Base-by-base conservation (phyloP, 1,284 basidiomycete genomes). In the Thelephora terrestris region DNA sequence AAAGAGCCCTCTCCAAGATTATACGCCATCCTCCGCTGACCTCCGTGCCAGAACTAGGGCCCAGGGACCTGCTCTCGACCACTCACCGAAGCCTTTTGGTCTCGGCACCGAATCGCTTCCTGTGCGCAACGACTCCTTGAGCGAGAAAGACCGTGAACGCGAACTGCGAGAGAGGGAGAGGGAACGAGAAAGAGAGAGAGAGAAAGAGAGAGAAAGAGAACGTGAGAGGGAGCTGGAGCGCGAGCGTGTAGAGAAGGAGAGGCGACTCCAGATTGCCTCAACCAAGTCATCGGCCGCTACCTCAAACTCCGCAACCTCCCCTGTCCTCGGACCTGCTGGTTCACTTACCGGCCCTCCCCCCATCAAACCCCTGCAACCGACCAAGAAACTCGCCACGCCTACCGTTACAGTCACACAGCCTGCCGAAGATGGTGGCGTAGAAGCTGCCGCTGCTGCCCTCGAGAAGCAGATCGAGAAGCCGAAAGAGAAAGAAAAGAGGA, bases 401-500 rank as follows among this genome's bases (percentile, higher is more conserved):
- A 57, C 61, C n/a, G 56, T 73, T 6, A 66, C 68, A 20, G 64
- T 77, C 20, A 70, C 75, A 47, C 69, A 64, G 10, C 71, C 60
- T 18, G 50, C 58, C 18, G 61, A 62, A 24, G 52, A 50, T 20
- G 63, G 70, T 3, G 73, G 77, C n/a, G 75, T 85, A 7, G 83
- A 81, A 0, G 85, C 82, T 10, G 85, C 85, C 0, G 85, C 85
- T 0, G 85, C 83, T 24, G 80, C 80, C 23, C 67, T 83, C 55
- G 76, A 76, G 64, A 68, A 68, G 59, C 68, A 64, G 44, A 59
- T 52, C 7, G 67, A 68, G 52, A 82, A 85, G 61, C 75, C 76
- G 46, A 84, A 83, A 65, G 76, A 76, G 61, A 72, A 78, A 58
- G 85, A 82, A 73, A 90, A 92, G 66, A 76, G 95, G 48, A 94